These are phyloP conservation scores for Oryza brachyantha DNA, from an alignment of 176 grass and related monocot genomes.

Conservation along the genomic window DNA sequence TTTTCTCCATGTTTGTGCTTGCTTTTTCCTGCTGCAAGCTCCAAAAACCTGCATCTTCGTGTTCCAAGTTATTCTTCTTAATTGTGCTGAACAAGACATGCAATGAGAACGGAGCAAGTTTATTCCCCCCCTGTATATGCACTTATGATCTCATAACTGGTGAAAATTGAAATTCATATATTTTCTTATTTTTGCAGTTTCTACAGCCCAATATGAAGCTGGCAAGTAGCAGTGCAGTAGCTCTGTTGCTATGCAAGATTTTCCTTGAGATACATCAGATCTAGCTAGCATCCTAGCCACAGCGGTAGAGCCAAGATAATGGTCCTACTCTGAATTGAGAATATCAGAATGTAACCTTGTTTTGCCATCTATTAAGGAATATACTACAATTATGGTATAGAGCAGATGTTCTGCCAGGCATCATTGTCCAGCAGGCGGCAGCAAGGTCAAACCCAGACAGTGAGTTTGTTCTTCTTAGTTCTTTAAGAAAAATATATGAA, in stretches of 20 bases:
- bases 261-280: not conserved
- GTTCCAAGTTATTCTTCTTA: constrained; percentile 42
- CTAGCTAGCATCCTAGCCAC: not conserved
- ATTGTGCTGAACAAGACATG: constrained; percentile 22
- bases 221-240: not conserved
- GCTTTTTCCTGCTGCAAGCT: constrained; percentile 27
- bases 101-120: constrained; percentile 21
- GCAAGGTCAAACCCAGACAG: not conserved
- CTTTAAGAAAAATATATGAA: no score
- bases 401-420: not conserved
- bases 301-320: not conserved
- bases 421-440: not conserved
- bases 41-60: constrained; percentile 30
- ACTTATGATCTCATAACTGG: not conserved
- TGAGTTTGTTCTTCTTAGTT: not conserved
- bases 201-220: not conserved
- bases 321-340: not conserved
- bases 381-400: constrained; percentile 1
- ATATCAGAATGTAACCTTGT: not conserved
- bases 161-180: not conserved
- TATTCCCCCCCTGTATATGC: not conserved
- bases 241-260: constrained; percentile 10
- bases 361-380: constrained; percentile 1
- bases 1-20: constrained; percentile 22
- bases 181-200: constrained; percentile 16